Conservation (phyloP, 805 yeast species). For the Candida quercuum region DNA sequence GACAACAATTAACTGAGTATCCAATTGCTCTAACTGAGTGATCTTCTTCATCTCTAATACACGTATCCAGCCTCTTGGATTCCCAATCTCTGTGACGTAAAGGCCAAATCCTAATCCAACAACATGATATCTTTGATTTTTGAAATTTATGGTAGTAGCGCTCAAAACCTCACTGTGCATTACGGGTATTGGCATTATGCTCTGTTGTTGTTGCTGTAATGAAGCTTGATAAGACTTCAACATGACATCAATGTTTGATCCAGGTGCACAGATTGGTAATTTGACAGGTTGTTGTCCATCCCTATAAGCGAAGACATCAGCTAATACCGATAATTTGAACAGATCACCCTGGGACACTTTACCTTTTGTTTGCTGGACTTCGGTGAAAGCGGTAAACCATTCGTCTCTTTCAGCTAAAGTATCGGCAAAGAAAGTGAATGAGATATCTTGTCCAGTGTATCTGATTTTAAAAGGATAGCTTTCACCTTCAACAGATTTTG, state of each 20-base stretch:
- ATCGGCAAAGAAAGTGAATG: slow-evolving; percentile 46
- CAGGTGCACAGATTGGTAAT: slow-evolving; percentile 46
- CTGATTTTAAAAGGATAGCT: slow-evolving; percentile 43
- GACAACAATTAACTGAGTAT: slow-evolving; percentile 51
- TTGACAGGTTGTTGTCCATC: slow-evolving; percentile 42
- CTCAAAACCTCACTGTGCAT: slow-evolving; percentile 37
- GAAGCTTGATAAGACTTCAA: slow-evolving; percentile 27
- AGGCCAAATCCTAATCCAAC: slow-evolving; percentile 65
- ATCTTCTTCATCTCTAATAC: slow-evolving; percentile 49
- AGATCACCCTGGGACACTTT: slow-evolving; percentile 43
- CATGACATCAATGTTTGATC: slow-evolving; percentile 45
- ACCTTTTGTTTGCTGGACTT: slow-evolving; percentile 38
- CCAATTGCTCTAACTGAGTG: slow-evolving; percentile 55
- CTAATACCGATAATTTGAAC: slow-evolving; percentile 44
- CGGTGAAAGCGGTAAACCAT: slow-evolving; percentile 52
- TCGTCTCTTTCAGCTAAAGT: slow-evolving; percentile 44
- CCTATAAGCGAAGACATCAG: slow-evolving; percentile 66
- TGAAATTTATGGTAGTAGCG: slow-evolving; percentile 39
- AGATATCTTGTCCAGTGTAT: slow-evolving; percentile 50
- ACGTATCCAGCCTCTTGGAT: slow-evolving; percentile 47
- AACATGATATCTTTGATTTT: slow-evolving; percentile 40
- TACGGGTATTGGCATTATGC: slow-evolving; percentile 25
- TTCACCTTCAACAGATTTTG: slow-evolving; percentile 10
- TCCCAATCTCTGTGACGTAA: slow-evolving; percentile 35
- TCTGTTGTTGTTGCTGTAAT: slow-evolving; percentile 16